A percentile compares a stretch with the other conserved stretches of the same genome.
phyloP scores from a whole-genome alignment of 345 rosid genomes.

The Boechera retrofracta region DNA sequence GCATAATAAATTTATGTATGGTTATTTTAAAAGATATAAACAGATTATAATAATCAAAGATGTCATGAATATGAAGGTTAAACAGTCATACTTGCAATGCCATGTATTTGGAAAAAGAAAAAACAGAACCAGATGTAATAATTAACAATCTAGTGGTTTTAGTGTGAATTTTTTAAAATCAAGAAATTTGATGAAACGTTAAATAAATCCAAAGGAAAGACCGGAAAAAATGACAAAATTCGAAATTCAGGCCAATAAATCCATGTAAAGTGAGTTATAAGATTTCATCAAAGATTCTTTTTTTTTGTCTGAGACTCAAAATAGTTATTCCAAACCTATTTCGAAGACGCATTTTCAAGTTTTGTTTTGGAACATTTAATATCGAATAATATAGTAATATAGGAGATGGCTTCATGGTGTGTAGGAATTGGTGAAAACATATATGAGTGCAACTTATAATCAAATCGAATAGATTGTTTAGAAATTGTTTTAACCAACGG shows the following conservation, averaged over 20 bases:
- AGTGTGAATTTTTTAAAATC: not conserved
- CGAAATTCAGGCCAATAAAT: not conserved
- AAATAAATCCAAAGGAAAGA: not conserved
- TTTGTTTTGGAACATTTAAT: not conserved
- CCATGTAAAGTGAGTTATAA: not conserved
- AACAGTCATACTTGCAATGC: too few species aligned
- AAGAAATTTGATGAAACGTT: not conserved
- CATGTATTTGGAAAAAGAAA: too few species aligned
- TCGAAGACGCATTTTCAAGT: not conserved
- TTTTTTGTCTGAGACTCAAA: not conserved
- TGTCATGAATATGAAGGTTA: too few species aligned
- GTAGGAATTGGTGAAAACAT: not conserved
- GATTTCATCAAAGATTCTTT: not conserved
- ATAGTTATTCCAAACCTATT: not conserved
- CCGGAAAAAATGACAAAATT: not conserved
- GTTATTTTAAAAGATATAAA: too few species aligned
- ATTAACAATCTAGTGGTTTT: not conserved
- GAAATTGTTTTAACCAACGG: too few species aligned
- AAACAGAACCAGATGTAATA: too few species aligned
- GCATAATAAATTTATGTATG: not conserved
- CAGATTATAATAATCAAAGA: too few species aligned
- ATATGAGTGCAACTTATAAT: not conserved
- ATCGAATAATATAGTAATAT: not conserved
- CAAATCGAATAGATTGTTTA: not conserved
- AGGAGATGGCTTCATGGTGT: not conserved